Evolutionary conservation across 1,284 basidiomycete genomes (phyloP), one percentile per base, ranked within the genome.

Genomic region (Ceratobasidium theobromae): DNA sequence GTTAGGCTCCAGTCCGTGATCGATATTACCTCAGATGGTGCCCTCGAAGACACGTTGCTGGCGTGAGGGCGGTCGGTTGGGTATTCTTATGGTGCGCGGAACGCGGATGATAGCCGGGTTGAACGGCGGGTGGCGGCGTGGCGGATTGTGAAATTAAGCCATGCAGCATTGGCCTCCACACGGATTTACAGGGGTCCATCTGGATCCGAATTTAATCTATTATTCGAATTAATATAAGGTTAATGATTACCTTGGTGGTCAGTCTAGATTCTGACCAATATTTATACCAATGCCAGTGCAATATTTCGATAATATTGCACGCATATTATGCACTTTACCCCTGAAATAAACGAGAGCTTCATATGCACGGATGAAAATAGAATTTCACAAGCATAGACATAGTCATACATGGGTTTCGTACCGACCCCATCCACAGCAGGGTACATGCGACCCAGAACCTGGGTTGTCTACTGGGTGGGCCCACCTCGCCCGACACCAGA

Each of bases 401-500:
- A 49, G 55, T 48, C 55, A 60, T 60, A 60, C 55, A 60, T 28
- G 55, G 43, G 43, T 23, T 48, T 48, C 46, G 33, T 48, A 49
- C 14, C 58, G 55, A 30, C 55, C 40, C 41, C 55, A 35, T 14
- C 9, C 46, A 51, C 16, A 40, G 40, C 33, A 52, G 33, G 49
- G 58, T 33, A 28, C 58, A 23, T 27, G 21, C 33, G 12, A 62
- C 28, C 46, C 46, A 49, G 33, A 18, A 27, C 51, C 9, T 23
- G 11, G 2, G 33, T 32, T 33, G 27, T 52, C 58, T 62, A 62
- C 58, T 81, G 82, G 74, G 85, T 78, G 72, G 92, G 89, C 71
- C 84, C 87, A 79, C 93, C 93, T 74, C 93, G 88, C 72, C 93
- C 93, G 74, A 94, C 90, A 78, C 88, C 93, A 75, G 87, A 86